Base-by-base conservation (phyloP, 2,329 filamentous ascomycete species). In the Elsinoe batatas region DNA sequence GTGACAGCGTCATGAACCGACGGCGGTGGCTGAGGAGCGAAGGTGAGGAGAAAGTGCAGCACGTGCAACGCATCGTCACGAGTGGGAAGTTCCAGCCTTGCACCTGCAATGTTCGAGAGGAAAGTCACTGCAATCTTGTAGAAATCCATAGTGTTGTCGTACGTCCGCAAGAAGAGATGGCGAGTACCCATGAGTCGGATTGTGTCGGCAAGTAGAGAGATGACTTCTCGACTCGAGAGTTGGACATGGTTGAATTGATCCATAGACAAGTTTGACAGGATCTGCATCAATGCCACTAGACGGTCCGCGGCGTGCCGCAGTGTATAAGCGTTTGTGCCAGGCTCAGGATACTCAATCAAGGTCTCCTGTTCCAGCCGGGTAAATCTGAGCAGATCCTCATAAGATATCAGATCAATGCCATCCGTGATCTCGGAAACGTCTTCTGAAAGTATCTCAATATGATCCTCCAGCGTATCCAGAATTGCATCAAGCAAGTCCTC, bases 51-150 rank as follows among this genome's bases (percentile, higher is more conserved):
- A 69, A 98, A 95, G 66, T 95, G 86, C 37, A 98, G 74, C 5
- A 97, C 76, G 64, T 87, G 89, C 37, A 89, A 76, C 0, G 91
- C 91, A 67, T 97, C 91, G 65, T 97, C 91, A 60, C 87, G 84
- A 17, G 85, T 85, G 1, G 90, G 86, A 37, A 98, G 76, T 65
- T 91, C 85, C 53, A 97, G 80, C 8, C 82, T 80, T 46, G 87
- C 82, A 6, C 90, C 84, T 47, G 94, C 82, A 58, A 70, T 64
- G 68, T 98, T 97, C 56, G 91, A 96, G 55, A 98, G 76, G 61
- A 95, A 83, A 13, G 89, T 85, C 57, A 97, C 82, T 30, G 90
- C 76, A 68, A 98, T 93, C 72, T 98, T 98, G 88, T 96, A 95
- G 64, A 97, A 91, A 69, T 98, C 93, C 61, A 96, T 75, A 0